Conservation (phyloP, 2,329 filamentous ascomycete species). For the Fusarium pilosicola region DNA sequence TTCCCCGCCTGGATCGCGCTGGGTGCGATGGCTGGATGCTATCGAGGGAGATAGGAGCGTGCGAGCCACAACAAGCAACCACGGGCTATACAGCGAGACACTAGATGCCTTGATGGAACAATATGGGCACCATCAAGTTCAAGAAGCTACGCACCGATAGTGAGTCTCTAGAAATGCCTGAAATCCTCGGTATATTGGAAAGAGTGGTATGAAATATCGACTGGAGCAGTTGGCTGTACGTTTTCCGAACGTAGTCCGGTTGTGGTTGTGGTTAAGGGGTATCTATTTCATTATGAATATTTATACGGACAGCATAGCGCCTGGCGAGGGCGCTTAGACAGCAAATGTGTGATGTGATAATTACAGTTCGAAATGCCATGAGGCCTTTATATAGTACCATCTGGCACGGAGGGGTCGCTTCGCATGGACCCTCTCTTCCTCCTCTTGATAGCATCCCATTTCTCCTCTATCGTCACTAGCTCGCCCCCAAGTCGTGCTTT, state of each 20-base stretch:
- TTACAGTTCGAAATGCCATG: not conserved
- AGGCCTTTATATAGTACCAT: slow-evolving; percentile 27
- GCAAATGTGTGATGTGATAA: not conserved
- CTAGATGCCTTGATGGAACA: slow-evolving; percentile 60
- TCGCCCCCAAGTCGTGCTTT: slow-evolving; percentile 58
- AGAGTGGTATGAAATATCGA: not conserved
- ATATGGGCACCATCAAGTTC: not conserved
- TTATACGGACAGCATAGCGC: slow-evolving; percentile 3
- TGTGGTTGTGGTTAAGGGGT: slow-evolving; percentile 7
- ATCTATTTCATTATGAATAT: not conserved
- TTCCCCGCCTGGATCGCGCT: slow-evolving; percentile 70
- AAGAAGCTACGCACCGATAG: not conserved
- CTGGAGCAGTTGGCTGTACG: not conserved
- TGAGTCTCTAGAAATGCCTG: not conserved
- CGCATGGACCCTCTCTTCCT: slow-evolving; percentile 43
- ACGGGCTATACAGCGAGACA: slow-evolving; percentile 64
- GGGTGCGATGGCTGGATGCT: slow-evolving; percentile 76
- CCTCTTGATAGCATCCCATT: slow-evolving; percentile 53
- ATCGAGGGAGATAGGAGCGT: slow-evolving; percentile 73
- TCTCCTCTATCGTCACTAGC: slow-evolving; percentile 56
- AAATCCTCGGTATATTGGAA: not conserved
- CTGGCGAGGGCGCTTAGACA: not conserved
- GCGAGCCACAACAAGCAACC: slow-evolving; percentile 72
- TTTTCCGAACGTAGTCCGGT: not conserved
- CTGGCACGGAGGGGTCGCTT: slow-evolving; percentile 39